Evolutionary conservation across 2,329 filamentous ascomycete species (phyloP).

Genomic region (Cladobotryum protrusum): DNA sequence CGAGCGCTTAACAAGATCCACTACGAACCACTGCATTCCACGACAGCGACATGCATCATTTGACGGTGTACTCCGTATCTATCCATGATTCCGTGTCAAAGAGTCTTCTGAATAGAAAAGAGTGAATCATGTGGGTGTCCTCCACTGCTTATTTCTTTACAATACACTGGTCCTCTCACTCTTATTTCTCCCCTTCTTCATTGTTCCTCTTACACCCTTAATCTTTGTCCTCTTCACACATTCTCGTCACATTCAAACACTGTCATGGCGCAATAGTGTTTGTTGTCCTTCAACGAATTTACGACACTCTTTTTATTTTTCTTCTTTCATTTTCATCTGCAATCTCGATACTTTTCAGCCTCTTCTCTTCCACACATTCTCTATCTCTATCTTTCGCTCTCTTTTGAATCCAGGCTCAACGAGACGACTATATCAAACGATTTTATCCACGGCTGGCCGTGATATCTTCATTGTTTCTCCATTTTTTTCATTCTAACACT

Average conservation of each 20-base stretch:
- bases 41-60: background rate
- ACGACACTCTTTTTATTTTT: background rate
- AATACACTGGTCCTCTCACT: background rate
- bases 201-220: background rate
- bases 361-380: no score
- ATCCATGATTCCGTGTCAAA: no score
- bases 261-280: background rate
- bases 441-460: conserved; percentile 10
- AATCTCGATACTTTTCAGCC: no score
- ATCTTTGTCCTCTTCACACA: background rate
- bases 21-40: background rate
- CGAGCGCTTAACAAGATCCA: conserved; percentile 8
- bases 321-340: background rate
- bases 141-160: no score
- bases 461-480: conserved; percentile 11
- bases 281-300: background rate
- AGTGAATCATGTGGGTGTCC: no score
- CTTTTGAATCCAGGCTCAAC: background rate
- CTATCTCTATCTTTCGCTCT: no score
- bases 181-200: background rate
- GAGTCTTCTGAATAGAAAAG: no score
- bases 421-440: background rate
- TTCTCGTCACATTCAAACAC: no score
- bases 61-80: no score
- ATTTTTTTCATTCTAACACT: background rate